These are phyloP conservation scores for Penicillium psychrosexuale DNA, from an alignment of 2,329 filamentous ascomycete species.

Conservation along the genomic window DNA sequence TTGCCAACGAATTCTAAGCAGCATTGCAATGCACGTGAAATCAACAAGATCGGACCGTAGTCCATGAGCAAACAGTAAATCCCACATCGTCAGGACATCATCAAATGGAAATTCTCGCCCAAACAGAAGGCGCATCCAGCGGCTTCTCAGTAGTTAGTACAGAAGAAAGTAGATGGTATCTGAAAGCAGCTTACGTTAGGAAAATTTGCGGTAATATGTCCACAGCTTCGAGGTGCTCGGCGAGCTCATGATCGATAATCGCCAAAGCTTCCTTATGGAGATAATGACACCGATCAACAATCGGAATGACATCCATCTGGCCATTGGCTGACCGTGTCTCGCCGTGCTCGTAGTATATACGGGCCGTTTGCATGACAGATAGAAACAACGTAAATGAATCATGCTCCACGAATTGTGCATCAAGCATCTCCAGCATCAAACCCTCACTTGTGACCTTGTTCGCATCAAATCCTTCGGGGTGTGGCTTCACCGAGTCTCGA, in stretches of 20 bases:
- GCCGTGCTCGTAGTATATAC: slow-evolving; percentile 78
- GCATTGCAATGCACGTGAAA: slow-evolving; percentile 89
- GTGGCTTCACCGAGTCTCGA: slow-evolving; percentile 68
- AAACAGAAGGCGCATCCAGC: slow-evolving; percentile 91
- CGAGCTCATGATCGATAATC: slow-evolving; percentile 77
- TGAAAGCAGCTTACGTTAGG: slow-evolving; percentile 63
- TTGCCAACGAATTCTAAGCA: slow-evolving; percentile 87
- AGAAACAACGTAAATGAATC: slow-evolving; percentile 86
- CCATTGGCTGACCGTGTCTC: slow-evolving; percentile 44
- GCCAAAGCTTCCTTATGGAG: slow-evolving; percentile 81
- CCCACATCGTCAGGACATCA: slow-evolving; percentile 81
- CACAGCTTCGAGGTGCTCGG: slow-evolving; percentile 72
- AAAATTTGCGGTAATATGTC: slow-evolving; percentile 97
- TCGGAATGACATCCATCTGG: slow-evolving; percentile 59
- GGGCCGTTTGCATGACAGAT: slow-evolving; percentile 81
- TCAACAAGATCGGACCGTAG: slow-evolving; percentile 77
- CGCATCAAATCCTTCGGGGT: slow-evolving; percentile 20
- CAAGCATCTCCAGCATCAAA: slow-evolving; percentile 64
- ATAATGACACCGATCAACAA: slow-evolving; percentile 78
- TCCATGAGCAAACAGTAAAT: slow-evolving; percentile 84
- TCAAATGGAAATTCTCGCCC: slow-evolving; percentile 90
- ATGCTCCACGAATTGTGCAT: slow-evolving; percentile 75
- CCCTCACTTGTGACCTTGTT: slow-evolving; percentile 42
- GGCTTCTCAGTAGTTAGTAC: slow-evolving; percentile 49
- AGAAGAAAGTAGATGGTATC: not conserved